A percentile compares a stretch with the other conserved stretches of the same genome.
phyloP scores from a whole-genome alignment of 2,329 filamentous ascomycete species.

The Aureobasidium sp. region DNA sequence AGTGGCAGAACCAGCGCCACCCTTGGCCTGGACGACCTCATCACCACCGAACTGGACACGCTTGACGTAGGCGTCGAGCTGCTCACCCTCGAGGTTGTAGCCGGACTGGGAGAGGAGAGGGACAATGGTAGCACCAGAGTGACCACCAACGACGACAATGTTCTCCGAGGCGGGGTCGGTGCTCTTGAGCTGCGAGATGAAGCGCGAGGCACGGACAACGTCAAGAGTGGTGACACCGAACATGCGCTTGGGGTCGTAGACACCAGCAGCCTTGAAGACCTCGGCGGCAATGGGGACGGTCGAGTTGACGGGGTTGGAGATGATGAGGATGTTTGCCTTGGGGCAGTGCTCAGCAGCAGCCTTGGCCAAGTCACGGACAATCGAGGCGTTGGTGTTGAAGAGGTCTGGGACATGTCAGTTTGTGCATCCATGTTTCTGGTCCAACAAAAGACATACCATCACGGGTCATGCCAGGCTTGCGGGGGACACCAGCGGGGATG shows the following conservation, averaged over 20 bases:
- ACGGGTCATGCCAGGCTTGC: constrained; percentile 99
- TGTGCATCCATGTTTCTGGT: neutral
- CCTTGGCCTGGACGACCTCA: constrained; percentile 98
- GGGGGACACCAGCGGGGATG: constrained; percentile 95
- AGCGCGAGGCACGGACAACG: constrained; percentile 93
- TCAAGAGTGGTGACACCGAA: constrained; percentile 99
- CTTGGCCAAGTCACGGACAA: constrained; percentile 97
- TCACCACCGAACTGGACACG: constrained; percentile 98
- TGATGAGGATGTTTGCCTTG: constrained; percentile 92
- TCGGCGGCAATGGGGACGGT: constrained; percentile 96
- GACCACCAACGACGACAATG: constrained; percentile 92
- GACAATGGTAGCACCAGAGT: constrained; percentile 97
- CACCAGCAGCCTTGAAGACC: constrained; percentile 88
- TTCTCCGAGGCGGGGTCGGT: constrained; percentile 88
- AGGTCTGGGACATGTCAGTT: constrained; percentile 55
- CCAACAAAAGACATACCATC: constrained; percentile 52
- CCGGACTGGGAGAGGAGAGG: constrained; percentile 92
- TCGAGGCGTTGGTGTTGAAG: constrained; percentile 99
- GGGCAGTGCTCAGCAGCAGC: constrained; percentile 81
- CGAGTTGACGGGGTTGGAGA: constrained; percentile 99
- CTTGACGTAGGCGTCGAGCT: constrained; percentile 70
- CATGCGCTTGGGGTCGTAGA: constrained; percentile 98
- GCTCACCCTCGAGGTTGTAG: constrained; percentile 75
- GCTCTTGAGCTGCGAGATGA: constrained; percentile 89
- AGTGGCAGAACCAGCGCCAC: constrained; percentile 91